Conservation (phyloP, 805 yeast genomes). For the Metschnikowia dekortorum region DNA sequence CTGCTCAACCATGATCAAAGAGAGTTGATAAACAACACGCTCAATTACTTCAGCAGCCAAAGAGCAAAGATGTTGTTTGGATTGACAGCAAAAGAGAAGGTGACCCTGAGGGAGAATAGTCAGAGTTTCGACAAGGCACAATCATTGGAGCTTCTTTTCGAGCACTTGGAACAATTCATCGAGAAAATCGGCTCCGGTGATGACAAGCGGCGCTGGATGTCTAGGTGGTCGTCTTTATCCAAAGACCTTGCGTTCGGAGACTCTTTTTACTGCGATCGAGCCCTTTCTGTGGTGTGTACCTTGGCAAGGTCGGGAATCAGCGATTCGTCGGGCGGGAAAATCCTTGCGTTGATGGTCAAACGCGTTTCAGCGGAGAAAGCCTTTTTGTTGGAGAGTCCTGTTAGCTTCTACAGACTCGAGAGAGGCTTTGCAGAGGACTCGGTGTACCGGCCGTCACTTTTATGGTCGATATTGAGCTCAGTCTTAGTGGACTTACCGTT, state of each 20-base stretch:
- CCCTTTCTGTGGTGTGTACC: constrained; percentile 65
- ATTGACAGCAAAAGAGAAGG: constrained; percentile 48
- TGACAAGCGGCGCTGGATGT: constrained; percentile 52
- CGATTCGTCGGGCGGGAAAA: constrained; percentile 43
- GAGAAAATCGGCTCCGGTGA: constrained; percentile 43
- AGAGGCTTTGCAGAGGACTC: constrained; percentile 47
- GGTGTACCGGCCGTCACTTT: constrained; percentile 41
- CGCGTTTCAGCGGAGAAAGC: constrained; percentile 20
- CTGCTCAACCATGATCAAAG: constrained; percentile 38
- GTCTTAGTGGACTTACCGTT: constrained; percentile 10
- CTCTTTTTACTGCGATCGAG: constrained; percentile 63
- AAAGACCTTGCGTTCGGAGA: constrained; percentile 58
- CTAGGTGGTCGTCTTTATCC: constrained; percentile 62
- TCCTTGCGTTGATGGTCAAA: constrained; percentile 24
- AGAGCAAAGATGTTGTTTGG: constrained; percentile 69
- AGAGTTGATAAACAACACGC: constrained; percentile 43
- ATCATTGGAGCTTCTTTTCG: constrained; percentile 57
- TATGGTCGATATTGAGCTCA: constrained; percentile 37
- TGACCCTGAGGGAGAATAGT: constrained; percentile 26
- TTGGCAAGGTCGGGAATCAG: constrained; percentile 60
- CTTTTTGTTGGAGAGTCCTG: constrained; percentile 34
- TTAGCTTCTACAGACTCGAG: constrained; percentile 45
- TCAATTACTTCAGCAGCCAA: constrained; percentile 51
- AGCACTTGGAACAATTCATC: constrained; percentile 49
- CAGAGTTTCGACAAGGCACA: constrained; percentile 39